Evolutionary conservation across 352 stramenopile genomes (phyloP).

Genomic region (Phytopythium litorale): DNA sequence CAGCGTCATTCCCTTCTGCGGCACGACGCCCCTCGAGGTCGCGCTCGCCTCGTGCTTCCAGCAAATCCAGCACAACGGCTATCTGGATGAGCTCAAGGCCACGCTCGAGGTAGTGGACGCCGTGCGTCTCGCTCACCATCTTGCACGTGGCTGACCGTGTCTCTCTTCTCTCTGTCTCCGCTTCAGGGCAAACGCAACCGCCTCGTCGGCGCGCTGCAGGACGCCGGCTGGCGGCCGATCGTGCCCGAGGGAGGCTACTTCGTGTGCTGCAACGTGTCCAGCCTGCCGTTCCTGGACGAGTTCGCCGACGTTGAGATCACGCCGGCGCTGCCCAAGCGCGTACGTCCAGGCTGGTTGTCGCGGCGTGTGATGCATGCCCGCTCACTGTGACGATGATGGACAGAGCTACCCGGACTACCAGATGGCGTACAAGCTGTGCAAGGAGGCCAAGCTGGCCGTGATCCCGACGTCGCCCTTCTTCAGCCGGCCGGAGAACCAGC

Average conservation of each 20-base stretch:
- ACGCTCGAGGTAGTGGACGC: slow-evolving; percentile 36
- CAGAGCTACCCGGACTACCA: slow-evolving; percentile 86
- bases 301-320: slow-evolving; percentile 55
- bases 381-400: not conserved
- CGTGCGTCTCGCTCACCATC: not conserved
- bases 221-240: slow-evolving; percentile 86
- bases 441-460: slow-evolving; percentile 87
- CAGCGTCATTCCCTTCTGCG: slow-evolving; percentile 91
- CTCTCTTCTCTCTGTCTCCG: not conserved
- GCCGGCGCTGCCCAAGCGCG: slow-evolving; percentile 48
- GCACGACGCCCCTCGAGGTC: slow-evolving; percentile 93
- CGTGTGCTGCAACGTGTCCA: slow-evolving; percentile 84
- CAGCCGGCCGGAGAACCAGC: slow-evolving; percentile 68
- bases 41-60: slow-evolving; percentile 88
- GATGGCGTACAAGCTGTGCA: slow-evolving; percentile 89
- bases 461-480: slow-evolving; percentile 96
- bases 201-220: slow-evolving; percentile 77
- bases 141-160: not conserved
- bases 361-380: too few species aligned
- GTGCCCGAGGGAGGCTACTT: slow-evolving; percentile 95
- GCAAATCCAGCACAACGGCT: slow-evolving; percentile 87
- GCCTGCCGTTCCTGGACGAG: slow-evolving; percentile 68
- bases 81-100: slow-evolving; percentile 63
- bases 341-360: slow-evolving; percentile 14
- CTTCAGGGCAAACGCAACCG: slow-evolving; percentile 79